A percentile compares a stretch with the other conserved stretches of the same genome.
Conservation (phyloP, 176 grass and related monocot genomes). For the Oryza brachyantha region DNA sequence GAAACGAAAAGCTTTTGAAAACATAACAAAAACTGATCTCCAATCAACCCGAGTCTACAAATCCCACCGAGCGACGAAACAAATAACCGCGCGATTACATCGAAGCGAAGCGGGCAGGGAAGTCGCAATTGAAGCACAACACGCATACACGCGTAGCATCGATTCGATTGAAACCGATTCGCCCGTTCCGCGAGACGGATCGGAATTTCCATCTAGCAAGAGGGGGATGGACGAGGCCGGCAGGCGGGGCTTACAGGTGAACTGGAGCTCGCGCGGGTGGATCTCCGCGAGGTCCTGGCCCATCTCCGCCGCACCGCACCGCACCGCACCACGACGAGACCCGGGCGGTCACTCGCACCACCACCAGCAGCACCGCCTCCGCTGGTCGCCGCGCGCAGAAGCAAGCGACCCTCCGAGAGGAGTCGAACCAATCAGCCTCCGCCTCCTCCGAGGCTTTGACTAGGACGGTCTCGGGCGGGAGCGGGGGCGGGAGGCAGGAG, state of each 20-base stretch:
- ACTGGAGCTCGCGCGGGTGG: constrained; percentile 79
- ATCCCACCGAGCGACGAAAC: neutral
- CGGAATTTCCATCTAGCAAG: neutral
- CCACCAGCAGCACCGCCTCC: neutral
- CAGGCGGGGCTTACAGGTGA: constrained; percentile 63
- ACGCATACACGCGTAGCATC: neutral
- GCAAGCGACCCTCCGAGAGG: neutral
- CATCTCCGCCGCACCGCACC: constrained; percentile 46
- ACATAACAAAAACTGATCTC: neutral
- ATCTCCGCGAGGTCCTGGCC: constrained; percentile 85
- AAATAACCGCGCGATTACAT: neutral
- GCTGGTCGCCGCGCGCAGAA: neutral
- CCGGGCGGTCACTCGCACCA: neutral
- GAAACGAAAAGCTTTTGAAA: neutral
- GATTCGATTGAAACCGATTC: neutral
- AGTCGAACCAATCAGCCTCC: neutral
- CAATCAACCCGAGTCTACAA: neutral
- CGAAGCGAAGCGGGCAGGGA: no score
- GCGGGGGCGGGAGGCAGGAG: neutral
- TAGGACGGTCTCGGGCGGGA: neutral
- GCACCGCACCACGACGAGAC: neutral
- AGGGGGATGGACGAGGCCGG: no score
- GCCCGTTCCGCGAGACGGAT: neutral
- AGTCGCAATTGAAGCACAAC: neutral
- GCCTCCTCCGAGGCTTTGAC: neutral